These are phyloP conservation scores for Albizia julibrissin DNA, from an alignment of 306 rosid species.

Conservation along the genomic window DNA sequence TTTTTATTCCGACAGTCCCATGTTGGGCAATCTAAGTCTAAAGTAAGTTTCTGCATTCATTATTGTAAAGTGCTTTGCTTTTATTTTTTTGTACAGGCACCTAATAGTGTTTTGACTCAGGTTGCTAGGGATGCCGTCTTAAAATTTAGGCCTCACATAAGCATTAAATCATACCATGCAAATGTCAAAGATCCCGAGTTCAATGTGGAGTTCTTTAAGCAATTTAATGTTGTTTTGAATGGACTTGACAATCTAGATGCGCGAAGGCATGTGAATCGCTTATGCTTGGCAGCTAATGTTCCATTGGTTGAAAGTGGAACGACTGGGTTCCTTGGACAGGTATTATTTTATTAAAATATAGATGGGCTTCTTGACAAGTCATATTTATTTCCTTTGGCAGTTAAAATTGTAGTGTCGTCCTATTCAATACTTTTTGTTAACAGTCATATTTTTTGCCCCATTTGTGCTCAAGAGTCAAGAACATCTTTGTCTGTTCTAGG, in stretches of 20 bases:
- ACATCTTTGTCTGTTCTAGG: background rate
- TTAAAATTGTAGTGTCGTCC: background rate
- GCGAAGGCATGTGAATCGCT: constrained; percentile 93
- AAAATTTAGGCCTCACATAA: constrained; percentile 88
- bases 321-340: constrained; percentile 99
- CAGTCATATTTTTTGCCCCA: constrained; percentile 6
- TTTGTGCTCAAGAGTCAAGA: background rate
- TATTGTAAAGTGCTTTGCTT: constrained; percentile 17
- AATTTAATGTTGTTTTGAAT: constrained; percentile 87
- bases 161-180: constrained; percentile 84
- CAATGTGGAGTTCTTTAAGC: constrained; percentile 85
- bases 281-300: constrained; percentile 94
- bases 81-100: constrained; percentile 20
- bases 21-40: constrained; percentile 97
- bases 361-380: constrained; percentile 17
- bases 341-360: constrained; percentile 31
- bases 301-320: constrained; percentile 99
- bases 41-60: constrained; percentile 52
- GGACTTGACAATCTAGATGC: constrained; percentile 99
- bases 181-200: constrained; percentile 91
- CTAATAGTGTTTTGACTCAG: constrained; percentile 55
- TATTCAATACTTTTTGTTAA: background rate
- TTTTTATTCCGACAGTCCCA: constrained; percentile 96
- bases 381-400: constrained; percentile 1
- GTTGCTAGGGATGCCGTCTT: constrained; percentile 99